Evolutionary conservation across 2,329 filamentous ascomycete species (phyloP), one percentile per base, ranked within the genome.

Genomic region (Aspergillus pseudoterreus): DNA sequence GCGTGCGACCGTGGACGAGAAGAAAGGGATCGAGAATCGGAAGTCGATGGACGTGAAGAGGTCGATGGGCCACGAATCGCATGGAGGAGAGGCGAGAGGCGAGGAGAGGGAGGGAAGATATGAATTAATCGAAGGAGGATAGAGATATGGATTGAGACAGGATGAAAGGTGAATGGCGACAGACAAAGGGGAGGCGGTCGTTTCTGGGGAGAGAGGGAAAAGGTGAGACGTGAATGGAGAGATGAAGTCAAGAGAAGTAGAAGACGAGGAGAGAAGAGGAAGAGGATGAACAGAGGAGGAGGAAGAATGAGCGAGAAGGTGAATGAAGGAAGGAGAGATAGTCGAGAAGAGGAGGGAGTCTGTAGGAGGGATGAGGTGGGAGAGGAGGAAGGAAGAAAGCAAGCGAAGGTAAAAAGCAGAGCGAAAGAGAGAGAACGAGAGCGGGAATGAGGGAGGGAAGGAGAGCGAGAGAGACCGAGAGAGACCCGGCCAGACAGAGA

Each of bases 1-100:
- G 60, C 60, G 57, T 60, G 59, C 60, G 60, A 63, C 57, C 57
- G 57, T 57, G 56, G 48, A 54, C 54, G 49, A 50, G 54, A 51
- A 63, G 50, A 49, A 45, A 50, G 19, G 56, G 50, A 55, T 59
- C 52, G 54, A 60, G 51, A 53, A 54, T 58, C 50, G 55, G 51
- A 50, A 58, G 50, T 51, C 55, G 60, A 53, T 50, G 51, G 52
- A 49, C 43, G 54, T 52, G 49, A 50, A 56, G 43, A 52, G 55
- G 44, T 54, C 50, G 50, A 54, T 51, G 53, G 50, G 41, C 41
- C 57, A 58, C 58, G 60, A 57, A 52, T 63, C 59, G 60, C 59
- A 58, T 62, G 53, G 60, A 60, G 43, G 47, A 47, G 42, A 35
- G 47, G 47, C 44, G 22, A 24, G 45, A 24, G 19, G 32, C 19